Percentiles rank a stretch among this genome's conserved stretches.
These are phyloP conservation scores for Tetracladium maxilliforme DNA, from an alignment of 2,329 filamentous ascomycete species.

Conservation along the genomic window DNA sequence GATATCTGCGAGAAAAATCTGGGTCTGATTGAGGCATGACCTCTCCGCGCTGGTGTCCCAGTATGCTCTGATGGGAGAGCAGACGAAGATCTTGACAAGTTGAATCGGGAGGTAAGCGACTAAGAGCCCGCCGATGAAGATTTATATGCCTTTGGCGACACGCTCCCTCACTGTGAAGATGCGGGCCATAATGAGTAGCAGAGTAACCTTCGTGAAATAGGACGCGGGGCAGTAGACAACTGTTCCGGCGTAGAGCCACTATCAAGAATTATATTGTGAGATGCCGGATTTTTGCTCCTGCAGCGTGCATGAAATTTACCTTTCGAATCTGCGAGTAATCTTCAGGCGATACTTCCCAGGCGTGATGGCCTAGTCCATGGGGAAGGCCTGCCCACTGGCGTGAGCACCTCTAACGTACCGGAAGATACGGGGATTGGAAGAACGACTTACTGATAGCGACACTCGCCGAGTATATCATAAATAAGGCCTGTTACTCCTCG, in stretches of 20 bases:
- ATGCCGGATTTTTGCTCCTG: no score
- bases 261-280: no score
- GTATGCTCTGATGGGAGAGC: slow-evolving; percentile 10
- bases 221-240: slow-evolving; percentile 14
- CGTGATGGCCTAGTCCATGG: no score
- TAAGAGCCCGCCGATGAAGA: slow-evolving; percentile 12
- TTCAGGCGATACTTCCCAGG: no score
- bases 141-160: slow-evolving; percentile 11
- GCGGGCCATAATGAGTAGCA: slow-evolving; percentile 16
- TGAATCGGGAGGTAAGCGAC: slow-evolving; percentile 13
- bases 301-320: no score
- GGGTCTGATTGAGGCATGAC: slow-evolving; percentile 20
- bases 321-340: no score
- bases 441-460: no score
- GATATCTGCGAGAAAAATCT: slow-evolving; percentile 16
- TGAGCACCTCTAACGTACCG: no score
- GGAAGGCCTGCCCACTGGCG: no score
- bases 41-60: slow-evolving; percentile 12
- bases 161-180: slow-evolving; percentile 12
- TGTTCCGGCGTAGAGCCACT: slow-evolving; percentile 13
- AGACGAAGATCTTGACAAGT: slow-evolving; percentile 12
- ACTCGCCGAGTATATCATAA: no score
- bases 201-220: slow-evolving; percentile 15
- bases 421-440: no score
- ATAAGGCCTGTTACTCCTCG: no score